Evolutionary conservation across 768 basidiomycete genomes (phyloP), one percentile per base, ranked within the genome.

Genomic region (Flagelloscypha sp.): DNA sequence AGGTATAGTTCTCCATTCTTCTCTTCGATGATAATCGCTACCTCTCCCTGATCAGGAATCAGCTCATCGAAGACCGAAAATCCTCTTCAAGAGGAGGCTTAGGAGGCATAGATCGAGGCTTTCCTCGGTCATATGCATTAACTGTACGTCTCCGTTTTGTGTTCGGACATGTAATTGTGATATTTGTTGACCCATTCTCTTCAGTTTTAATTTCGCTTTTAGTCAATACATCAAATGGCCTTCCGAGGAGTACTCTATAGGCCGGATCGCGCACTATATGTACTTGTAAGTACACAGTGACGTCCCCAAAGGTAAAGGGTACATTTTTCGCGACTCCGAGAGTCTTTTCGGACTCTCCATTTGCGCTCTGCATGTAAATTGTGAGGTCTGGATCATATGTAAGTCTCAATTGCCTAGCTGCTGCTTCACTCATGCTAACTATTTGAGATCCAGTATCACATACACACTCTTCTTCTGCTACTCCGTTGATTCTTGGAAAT

Each of bases 171-270:
- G 31, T 44, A 3, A 59, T 24, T 0, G 51, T 53, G 3, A 61
- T 35, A 0, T 36, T 42, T 27, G 52, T 46, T 2, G 36, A 36
- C 5, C 47, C 55, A 35, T 49, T 36, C 2, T 21, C 27, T 6
- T 33, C 33, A 28, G 51, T 53, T 1, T 38, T 39, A 3, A 49
- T 33, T 5, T 34, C 36, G 27, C 44, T 52, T 13, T 36, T 10
- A 1, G 54, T 55, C 1, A 57, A 23, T 1, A 49, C 46, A 37
- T 56, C 50, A 35, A 60, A 57, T 3, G 58, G 54, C 21, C 56
- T 31, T 5, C 57, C 57, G 1, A 60, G 32, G 4, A 59, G 23
- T 2, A 59, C 47, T 10, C 44, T 41, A 33, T 59, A 59, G 0
- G 56, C 46, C 0, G 48, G 47, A 1, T 37, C 35, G 13, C 42